A percentile compares a stretch with the other conserved stretches of the same genome.
Conservation (phyloP, 352 stramenopile genomes). For the Globisporangium viniferum region DNA sequence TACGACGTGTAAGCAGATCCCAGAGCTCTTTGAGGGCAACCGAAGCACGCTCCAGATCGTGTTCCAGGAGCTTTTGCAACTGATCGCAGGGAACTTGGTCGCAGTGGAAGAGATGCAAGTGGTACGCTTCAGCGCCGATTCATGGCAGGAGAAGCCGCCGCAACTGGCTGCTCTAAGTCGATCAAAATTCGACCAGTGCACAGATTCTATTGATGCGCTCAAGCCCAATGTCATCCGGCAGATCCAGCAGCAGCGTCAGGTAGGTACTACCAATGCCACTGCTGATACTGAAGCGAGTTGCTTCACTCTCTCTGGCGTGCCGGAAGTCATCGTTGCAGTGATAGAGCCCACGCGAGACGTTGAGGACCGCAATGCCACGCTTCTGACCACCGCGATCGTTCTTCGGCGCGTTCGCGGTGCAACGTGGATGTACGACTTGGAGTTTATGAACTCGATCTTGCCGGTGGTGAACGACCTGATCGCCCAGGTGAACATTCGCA, state of each 20-base stretch:
- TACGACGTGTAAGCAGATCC: conserved; percentile 20
- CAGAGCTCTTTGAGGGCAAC: conserved; percentile 60
- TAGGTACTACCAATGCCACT: not conserved
- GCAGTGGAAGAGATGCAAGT: conserved; percentile 38
- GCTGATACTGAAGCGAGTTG: conserved; percentile 10
- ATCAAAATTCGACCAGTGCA: too few species aligned
- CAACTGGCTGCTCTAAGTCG: not conserved
- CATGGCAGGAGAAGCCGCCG: not conserved
- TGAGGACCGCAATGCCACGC: conserved; percentile 17
- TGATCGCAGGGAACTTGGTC: conserved; percentile 41
- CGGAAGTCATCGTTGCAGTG: conserved; percentile 20
- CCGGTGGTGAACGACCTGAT: conserved; percentile 45
- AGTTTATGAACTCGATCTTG: conserved; percentile 45
- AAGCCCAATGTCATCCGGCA: not conserved
- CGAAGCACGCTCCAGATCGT: conserved; percentile 34
- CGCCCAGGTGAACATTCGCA: conserved; percentile 36
- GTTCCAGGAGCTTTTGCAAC: conserved; percentile 31
- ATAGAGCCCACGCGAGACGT: conserved; percentile 31
- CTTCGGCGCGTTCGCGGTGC: conserved; percentile 43
- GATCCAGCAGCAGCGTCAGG: conserved; percentile 13
- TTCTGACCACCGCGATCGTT: conserved; percentile 33
- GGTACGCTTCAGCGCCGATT: conserved; percentile 16
- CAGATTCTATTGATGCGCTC: not conserved
- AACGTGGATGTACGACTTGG: conserved; percentile 56
- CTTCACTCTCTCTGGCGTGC: conserved; percentile 12